Conservation (phyloP, 495 filamentous ascomycete genomes). For the Delitschia confertaspora region DNA sequence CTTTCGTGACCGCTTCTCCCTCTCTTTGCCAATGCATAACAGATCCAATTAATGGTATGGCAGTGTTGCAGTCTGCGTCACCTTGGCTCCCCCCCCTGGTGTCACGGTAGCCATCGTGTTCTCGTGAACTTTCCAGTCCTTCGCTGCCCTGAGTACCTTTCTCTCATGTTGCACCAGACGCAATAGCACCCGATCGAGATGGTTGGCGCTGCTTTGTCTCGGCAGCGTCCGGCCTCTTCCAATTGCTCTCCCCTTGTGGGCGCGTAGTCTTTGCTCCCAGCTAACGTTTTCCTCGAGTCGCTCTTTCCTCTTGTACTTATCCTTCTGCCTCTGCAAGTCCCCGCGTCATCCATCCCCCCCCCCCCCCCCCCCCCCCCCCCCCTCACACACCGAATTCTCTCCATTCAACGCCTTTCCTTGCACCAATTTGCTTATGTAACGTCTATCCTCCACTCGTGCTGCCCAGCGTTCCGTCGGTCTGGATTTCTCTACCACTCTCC, state of each 20-base stretch:
- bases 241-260: conserved; percentile 19
- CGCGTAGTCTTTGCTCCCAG: conserved; percentile 7
- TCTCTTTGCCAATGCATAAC: conserved; percentile 3
- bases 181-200: conserved; percentile 11
- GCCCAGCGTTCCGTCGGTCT: background rate
- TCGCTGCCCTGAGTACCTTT: conserved; percentile 13
- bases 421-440: background rate
- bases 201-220: conserved; percentile 14
- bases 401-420: background rate
- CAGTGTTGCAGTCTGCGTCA: conserved; percentile 19
- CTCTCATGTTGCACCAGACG: conserved; percentile 18
- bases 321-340: background rate
- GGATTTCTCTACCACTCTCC: background rate
- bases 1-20: conserved; percentile 4
- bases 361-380: background rate
- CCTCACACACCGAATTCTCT: background rate
- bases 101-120: conserved; percentile 1
- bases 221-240: conserved; percentile 12
- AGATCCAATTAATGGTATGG: conserved; percentile 6
- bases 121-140: conserved; percentile 1
- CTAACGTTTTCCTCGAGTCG: conserved; percentile 9
- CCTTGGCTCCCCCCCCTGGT: conserved; percentile 10
- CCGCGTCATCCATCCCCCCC: background rate
- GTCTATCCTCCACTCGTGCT: background rate
- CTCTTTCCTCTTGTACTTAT: conserved; percentile 1